Evolutionary conservation across 306 rosid species (phyloP).

Genomic region (Quillaja saponaria): DNA sequence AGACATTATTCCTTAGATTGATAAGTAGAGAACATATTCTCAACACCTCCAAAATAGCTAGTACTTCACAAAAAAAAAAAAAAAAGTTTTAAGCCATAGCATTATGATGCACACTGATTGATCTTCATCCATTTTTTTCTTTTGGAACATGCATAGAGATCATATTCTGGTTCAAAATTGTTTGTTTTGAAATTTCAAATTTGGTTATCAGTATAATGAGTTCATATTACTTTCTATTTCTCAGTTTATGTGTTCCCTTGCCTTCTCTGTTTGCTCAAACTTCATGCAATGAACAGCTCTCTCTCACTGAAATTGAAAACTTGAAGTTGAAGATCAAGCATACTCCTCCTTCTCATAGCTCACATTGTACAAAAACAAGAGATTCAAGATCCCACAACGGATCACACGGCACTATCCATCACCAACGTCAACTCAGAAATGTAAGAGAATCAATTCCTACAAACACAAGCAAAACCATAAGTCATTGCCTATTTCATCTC

Average conservation of each 20-base stretch:
- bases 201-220: conserved; percentile 28
- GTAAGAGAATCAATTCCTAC: too few relatives aligned
- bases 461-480: too few relatives aligned
- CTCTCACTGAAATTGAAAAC: conserved; percentile 21
- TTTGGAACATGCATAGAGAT: conserved; percentile 1
- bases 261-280: conserved; percentile 21
- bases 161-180: too few relatives aligned
- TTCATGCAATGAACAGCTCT: conserved; percentile 10
- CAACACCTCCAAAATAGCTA: conserved; percentile 7
- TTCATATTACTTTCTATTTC: conserved; percentile 24
- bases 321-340: conserved; percentile 24
- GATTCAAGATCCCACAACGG: conserved; percentile 21
- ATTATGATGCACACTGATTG: too few relatives aligned
- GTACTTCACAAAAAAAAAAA: conserved; percentile 1
- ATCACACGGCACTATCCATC: neutral
- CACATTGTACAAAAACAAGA: conserved; percentile 30
- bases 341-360: conserved; percentile 11
- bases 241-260: conserved; percentile 20
- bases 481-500: too few relatives aligned
- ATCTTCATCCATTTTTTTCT: too few relatives aligned
- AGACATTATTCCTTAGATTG: conserved; percentile 34
- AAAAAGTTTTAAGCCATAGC: neutral
- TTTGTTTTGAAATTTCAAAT: neutral
- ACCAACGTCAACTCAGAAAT: conserved; percentile 32
- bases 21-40: conserved; percentile 58